A percentile compares a stretch with the other conserved stretches of the same genome.
These are phyloP conservation scores for Aristolochia fimbriata DNA, from an alignment of 164 flowering plant species.

Conservation along the genomic window DNA sequence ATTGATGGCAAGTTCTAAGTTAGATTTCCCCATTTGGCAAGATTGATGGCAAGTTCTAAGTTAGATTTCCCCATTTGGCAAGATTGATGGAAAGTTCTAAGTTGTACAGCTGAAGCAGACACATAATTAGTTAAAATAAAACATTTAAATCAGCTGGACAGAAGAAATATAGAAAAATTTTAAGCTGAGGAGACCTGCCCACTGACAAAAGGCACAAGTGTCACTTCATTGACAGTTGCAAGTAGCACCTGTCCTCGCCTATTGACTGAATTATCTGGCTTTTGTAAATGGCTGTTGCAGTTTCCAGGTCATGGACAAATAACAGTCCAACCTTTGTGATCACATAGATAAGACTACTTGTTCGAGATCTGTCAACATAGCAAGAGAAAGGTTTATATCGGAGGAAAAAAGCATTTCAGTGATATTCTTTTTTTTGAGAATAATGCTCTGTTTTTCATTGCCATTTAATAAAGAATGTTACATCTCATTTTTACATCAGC, in stretches of 20 bases:
- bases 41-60: no score
- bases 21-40: no score
- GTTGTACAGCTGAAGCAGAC: constrained; percentile 62
- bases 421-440: no score
- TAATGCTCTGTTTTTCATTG: no score
- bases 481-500: no score
- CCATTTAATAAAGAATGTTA: no score
- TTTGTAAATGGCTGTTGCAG: constrained; percentile 91
- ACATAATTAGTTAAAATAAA: not conserved
- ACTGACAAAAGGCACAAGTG: constrained; percentile 91
- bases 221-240: constrained; percentile 91
- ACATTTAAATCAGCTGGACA: not conserved
- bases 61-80: no score
- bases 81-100: no score
- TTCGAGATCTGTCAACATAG: constrained; percentile 69
- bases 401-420: no score
- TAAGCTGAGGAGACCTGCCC: constrained; percentile 54
- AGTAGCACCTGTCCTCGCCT: constrained; percentile 94
- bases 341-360: constrained; percentile 81
- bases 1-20: no score
- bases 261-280: constrained; percentile 90
- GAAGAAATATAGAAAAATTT: no score
- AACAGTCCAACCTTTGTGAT: constrained; percentile 96
- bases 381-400: no score
- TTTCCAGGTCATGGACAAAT: constrained; percentile 96